Evolutionary conservation across 1,139 yeast species (phyloP), one percentile per base, ranked within the genome.

Genomic region (Suhomyces coccinellae): DNA sequence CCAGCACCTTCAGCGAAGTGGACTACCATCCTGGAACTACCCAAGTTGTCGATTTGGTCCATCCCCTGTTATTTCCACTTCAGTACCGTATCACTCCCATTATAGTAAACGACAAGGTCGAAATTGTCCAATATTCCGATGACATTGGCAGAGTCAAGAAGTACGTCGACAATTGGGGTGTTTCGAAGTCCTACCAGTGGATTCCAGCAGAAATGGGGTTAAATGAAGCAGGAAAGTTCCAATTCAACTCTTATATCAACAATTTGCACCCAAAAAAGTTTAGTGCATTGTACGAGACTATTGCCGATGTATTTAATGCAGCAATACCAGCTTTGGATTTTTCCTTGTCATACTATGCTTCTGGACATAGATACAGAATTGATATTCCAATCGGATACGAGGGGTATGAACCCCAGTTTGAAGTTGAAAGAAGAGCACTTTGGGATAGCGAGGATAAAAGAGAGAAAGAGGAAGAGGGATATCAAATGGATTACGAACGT

Each of bases 1-100:
- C 42, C 6, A 43, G 36, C 1, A 51, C 51, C 31, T 54, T 56
- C 39, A 51, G 51, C 2, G 49, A 54, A 14, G 45, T 55, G 27
- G 77, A 73, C 50, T 71, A 66, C 55, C 77, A 71, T 48, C 77
- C 75, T 3, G 62, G 64, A 6, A 61, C 73, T 0, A 50, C 64
- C 36, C 55, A 67, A 13, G 76, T 73, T 1, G 54, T 71, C 26
- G 76, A 73, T 52, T 57, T 73, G 30, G 73, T 73, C 5, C 77
- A 73, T 50, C 78, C 78, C 8, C 71, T 77, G 14, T 56, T 73
- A 40, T 72, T 62, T 45, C 74, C 74, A 0, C 52, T 72, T 7
- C 65, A 61, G 38, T 73, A 70, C 43, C 71, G 66, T 0, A 57
- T 46, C 11, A 68, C 75, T 6, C 67, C 70, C 1, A 50, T 65